Base-by-base conservation (phyloP, 768 basidiomycete species). In the Coprinopsis sp. region DNA sequence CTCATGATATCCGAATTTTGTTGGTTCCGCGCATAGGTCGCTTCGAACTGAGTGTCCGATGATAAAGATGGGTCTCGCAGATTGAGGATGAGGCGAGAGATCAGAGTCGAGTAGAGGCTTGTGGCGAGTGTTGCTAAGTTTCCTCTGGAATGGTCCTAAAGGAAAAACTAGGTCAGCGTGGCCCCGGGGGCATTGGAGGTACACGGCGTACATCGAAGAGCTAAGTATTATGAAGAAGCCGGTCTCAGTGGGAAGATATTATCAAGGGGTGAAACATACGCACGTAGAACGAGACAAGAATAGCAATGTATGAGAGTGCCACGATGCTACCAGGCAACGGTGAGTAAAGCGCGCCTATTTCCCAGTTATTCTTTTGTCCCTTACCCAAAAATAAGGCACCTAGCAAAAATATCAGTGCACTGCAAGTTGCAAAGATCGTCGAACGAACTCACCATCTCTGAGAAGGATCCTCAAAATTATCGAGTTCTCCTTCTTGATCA, bases 321-420 rank as follows among this genome's bases (percentile, higher is more conserved):
- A 39, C 10, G 21, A 18, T 8, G 30, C n/a, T 31, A n/a, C 30
- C 30, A 31, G 10, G 30, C 30, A 31, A 31, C 30, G n/a, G 8
- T 31, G 8, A 31, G n/a, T n/a, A 31, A 31, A 8, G 27, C 14
- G 23, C 6, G 24, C 6, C 6, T 28, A 28, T 10, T 31, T 31
- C 37, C 13, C 24, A 12, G 24, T 16, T 23, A n/a, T 27, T 10
- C n/a, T 33, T 10, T 13, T 43, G 7, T 3, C 5, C 38, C 61
- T 46, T 46, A 71, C 72, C 60, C 69, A 52, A 70, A 72, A 51
- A 74, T 13, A 71, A 52, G 11, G 65, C 60, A 6, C 71, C 72
- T 72, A 37, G 18, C n/a, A n/a, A 37, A 21, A 43, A 8, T 28
- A 31, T 13, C 21, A 13, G 28, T 27, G 19, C 13, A 40, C 29